Base-by-base conservation (phyloP, 192 early-diverging fungal genomes). In the Kickxella alabastrina region DNA sequence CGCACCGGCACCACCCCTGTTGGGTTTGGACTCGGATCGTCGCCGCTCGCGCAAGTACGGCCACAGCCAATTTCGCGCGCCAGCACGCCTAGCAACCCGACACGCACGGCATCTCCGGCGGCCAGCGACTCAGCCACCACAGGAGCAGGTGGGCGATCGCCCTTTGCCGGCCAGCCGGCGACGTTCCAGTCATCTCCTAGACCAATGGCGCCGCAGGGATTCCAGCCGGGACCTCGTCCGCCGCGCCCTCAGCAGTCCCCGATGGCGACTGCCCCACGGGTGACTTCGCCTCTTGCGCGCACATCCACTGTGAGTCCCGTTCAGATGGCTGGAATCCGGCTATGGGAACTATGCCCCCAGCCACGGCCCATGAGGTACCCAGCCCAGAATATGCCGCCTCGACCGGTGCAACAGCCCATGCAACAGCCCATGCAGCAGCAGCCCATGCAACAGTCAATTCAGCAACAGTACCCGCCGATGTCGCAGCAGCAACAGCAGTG, bases 11-110 rank as follows among this genome's bases (percentile, higher is more conserved):
- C 70, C 25, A 63, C 71, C 3, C 61, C 68, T 0, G 71, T 67
- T 37, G 71, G 71, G 8, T 75, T 75, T 58, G 71, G 71, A 0
- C 56, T 64, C 24, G 71, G 64, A n/a, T 75, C 71, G 19, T 67
- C 71, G 47, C 71, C 71, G 9, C 49, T 75, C 9, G 40, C 71
- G 24, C 71, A 75, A 23, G 60, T 75, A 21, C 64, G 65, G 7
- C 58, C 71, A 17, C 59, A 66, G 49, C 71, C 64, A 21, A 8
- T 59, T 14, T 75, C 71, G 45, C 64, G 64, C 6, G 51, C 65
- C 10, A 59, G 64, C 17, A 75, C 71, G 19, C 71, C 71, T 5
- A 47, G 55, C 29, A 36, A 55, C n/a, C 35, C 64, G 15, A 25
- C 29, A 3, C 47, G 42, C 15, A 47, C 22, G 9, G 40, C 27